Evolutionary conservation across 1,139 yeast species (phyloP).

Genomic region (Pichia sp.): DNA sequence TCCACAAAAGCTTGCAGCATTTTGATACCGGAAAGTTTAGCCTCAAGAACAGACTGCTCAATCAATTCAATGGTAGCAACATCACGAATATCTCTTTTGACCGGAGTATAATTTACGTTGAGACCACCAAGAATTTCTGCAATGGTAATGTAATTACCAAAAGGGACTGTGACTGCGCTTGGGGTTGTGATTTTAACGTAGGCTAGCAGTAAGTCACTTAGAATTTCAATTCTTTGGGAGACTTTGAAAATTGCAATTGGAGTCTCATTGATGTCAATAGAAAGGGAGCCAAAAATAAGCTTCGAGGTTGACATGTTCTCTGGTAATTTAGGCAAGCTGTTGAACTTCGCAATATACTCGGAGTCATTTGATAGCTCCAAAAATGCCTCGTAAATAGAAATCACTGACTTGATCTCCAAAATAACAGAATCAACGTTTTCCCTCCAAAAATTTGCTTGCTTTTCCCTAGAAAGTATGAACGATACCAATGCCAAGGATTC

Average conservation of each 20-base stretch:
- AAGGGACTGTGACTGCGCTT: conserved; percentile 44
- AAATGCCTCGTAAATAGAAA: conserved; percentile 53
- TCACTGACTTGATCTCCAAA: conserved; percentile 48
- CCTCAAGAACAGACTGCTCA: conserved; percentile 38
- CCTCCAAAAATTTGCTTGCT: conserved; percentile 37
- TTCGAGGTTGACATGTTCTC: conserved; percentile 17
- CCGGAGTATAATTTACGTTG: conserved; percentile 49
- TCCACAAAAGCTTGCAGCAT: conserved; percentile 39
- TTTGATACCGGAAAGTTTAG: conserved; percentile 43
- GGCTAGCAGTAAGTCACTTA: conserved; percentile 43
- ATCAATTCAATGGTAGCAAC: conserved; percentile 40
- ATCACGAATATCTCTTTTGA: conserved; percentile 56
- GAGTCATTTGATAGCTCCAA: conserved; percentile 54
- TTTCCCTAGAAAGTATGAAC: conserved; percentile 47
- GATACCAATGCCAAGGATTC: conserved; percentile 59
- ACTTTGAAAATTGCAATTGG: conserved; percentile 49
- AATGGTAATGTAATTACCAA: conserved; percentile 48
- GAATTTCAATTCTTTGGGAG: conserved; percentile 44
- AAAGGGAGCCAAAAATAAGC: conserved; percentile 43
- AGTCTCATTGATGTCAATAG: conserved; percentile 51
- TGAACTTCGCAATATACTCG: conserved; percentile 34
- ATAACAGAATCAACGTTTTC: conserved; percentile 35
- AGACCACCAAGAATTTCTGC: conserved; percentile 51
- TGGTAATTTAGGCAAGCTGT: conserved; percentile 24
- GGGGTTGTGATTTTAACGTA: conserved; percentile 44